These are phyloP conservation scores for Lanmaoa pseudosensibilis DNA, from an alignment of 768 basidiomycete genomes.

Conservation along the genomic window DNA sequence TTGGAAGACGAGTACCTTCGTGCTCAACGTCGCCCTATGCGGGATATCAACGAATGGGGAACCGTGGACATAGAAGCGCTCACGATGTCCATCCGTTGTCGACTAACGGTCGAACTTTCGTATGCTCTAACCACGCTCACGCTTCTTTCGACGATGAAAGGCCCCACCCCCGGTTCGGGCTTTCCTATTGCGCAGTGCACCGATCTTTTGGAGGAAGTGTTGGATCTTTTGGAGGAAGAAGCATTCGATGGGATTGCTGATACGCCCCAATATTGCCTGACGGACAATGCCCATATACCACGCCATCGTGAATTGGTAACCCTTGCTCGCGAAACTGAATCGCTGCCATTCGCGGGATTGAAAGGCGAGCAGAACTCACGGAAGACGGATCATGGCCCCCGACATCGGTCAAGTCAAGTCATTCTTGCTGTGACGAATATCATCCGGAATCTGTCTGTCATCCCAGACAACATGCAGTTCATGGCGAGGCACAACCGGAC, in stretches of 20 bases:
- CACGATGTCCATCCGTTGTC: slow-evolving; percentile 87
- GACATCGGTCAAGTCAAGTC: slow-evolving; percentile 61
- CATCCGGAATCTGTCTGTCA: slow-evolving; percentile 81
- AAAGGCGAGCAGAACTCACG: slow-evolving; percentile 46
- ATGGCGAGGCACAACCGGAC: slow-evolving; percentile 65
- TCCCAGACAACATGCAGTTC: slow-evolving; percentile 66
- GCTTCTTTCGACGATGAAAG: slow-evolving; percentile 76
- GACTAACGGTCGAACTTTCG: slow-evolving; percentile 79
- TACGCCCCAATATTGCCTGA: slow-evolving; percentile 25
- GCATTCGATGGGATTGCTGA: slow-evolving; percentile 60
- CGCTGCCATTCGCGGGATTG: slow-evolving; percentile 59
- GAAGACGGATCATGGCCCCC: slow-evolving; percentile 51
- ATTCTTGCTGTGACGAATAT: slow-evolving; percentile 74
- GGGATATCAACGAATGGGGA: slow-evolving; percentile 84
- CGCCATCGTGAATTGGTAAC: slow-evolving; percentile 70
- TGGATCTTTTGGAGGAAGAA: slow-evolving; percentile 83
- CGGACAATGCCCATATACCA: slow-evolving; percentile 40
- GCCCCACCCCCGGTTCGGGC: slow-evolving; percentile 52
- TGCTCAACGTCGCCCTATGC: slow-evolving; percentile 54
- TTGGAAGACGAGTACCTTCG: slow-evolving; percentile 62
- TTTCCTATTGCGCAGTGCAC: slow-evolving; percentile 75
- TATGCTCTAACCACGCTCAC: slow-evolving; percentile 89
- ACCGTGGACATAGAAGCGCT: slow-evolving; percentile 89
- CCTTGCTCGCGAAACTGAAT: slow-evolving; percentile 55
- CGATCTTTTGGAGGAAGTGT: slow-evolving; percentile 81